Base-by-base conservation (phyloP, 352 stramenopile species). In the Globisporangium megalacanthum region DNA sequence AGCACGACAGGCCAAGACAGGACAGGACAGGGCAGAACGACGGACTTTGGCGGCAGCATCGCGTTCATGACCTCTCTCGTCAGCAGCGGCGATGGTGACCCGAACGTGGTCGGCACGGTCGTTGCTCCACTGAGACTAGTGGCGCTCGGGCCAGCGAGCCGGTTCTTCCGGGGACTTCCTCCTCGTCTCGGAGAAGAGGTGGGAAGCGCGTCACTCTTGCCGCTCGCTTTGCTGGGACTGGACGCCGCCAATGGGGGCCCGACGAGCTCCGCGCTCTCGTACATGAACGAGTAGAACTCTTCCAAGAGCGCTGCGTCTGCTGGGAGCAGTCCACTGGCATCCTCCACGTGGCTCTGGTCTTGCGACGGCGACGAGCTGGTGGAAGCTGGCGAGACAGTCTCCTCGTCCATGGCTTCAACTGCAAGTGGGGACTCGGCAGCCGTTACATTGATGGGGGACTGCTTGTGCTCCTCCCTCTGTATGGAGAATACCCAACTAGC, bases 1-100 rank as follows among this genome's bases (percentile, higher is more conserved):
- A 29, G 25, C 25, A 29, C 25, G 25, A 29, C 25, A 29, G 25
- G 25, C 25, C 25, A 29, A 29, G 25, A 29, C 25, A 29, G 25
- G 25, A 29, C n/a, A n/a, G n/a, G n/a, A n/a, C n/a, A n/a, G n/a
- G n/a, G n/a, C n/a, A n/a, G n/a, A n/a, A n/a, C n/a, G n/a, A 58
- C 66, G 19, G 71, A 88, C 81, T 86, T 88, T 50, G 79, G 78
- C n/a, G 79, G 73, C 6, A 92, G 56, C 54, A 92, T 48, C 15
- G 79, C 82, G 49, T 88, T 77, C 66, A 92, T 73, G 52, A 89
- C 64, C 53, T 89, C 75, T 45, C 75, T 62, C 11, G 71, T 66
- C 22, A 85, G 20, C 10, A 62, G 41, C 25, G 70, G 49, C 1
- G 58, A 39, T 17, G 48, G 15, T 3, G 51, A 19, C 5, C 25